Evolutionary conservation across 306 rosid species (phyloP).

Genomic region (Aeschynomene evenia): DNA sequence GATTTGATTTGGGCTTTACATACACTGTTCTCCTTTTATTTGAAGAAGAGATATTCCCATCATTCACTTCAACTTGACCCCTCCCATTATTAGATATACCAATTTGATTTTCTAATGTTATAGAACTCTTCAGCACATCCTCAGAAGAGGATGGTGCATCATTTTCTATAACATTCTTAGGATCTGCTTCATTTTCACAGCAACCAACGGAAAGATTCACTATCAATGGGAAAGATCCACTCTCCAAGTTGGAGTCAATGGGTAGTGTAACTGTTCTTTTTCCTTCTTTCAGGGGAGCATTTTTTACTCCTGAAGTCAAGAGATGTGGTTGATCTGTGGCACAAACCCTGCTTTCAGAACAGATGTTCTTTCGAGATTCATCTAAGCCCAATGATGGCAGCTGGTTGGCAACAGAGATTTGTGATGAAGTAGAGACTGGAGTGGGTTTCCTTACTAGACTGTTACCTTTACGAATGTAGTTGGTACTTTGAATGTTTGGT

Average conservation of each 20-base stretch:
- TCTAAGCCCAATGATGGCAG: conserved; percentile 39
- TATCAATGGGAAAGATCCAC: conserved; percentile 34
- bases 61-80: conserved; percentile 43
- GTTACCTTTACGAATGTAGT: conserved; percentile 90
- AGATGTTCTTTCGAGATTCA: conserved; percentile 42
- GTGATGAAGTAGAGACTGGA: conserved; percentile 53
- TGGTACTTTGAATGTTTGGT: conserved; percentile 54
- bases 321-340: conserved; percentile 32
- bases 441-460: conserved; percentile 75
- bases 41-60: conserved; percentile 41
- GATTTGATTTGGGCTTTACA: conserved; percentile 80
- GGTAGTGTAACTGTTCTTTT: conserved; percentile 42
- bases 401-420: conserved; percentile 37
- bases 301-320: conserved; percentile 37
- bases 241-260: conserved; percentile 40
- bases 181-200: conserved; percentile 45
- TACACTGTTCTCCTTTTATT: conserved; percentile 57
- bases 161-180: conserved; percentile 35
- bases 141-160: conserved; percentile 40
- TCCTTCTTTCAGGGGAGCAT: conserved; percentile 45
- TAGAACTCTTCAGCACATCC: conserved; percentile 39
- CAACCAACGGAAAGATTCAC: conserved; percentile 46
- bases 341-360: conserved; percentile 45
- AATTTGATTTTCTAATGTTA: conserved; percentile 47
- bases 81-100: conserved; percentile 44